A percentile compares a stretch with the other conserved stretches of the same genome.
Conservation (phyloP, 306 rosid genomes). For the Rosa chinensis region DNA sequence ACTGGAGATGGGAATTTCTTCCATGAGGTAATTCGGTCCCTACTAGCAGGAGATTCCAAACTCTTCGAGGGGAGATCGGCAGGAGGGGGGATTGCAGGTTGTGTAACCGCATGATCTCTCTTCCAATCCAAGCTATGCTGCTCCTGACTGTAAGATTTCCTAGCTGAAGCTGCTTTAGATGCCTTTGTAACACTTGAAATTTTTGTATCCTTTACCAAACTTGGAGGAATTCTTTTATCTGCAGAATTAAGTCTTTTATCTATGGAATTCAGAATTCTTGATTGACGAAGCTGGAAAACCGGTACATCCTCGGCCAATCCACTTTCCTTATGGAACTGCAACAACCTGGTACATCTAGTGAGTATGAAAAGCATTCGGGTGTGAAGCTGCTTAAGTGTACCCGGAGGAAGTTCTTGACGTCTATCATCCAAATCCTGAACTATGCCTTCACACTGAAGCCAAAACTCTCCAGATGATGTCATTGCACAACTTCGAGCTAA, state of each 20-base stretch:
- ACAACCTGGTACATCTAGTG: slow-evolving; percentile 91
- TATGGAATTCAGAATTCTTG: slow-evolving; percentile 65
- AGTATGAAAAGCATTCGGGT: slow-evolving; percentile 96
- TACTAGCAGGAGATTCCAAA: slow-evolving; percentile 55
- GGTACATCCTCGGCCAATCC: slow-evolving; percentile 87
- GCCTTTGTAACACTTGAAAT: slow-evolving; percentile 49
- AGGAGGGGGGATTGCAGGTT: slow-evolving; percentile 40
- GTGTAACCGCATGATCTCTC: slow-evolving; percentile 47
- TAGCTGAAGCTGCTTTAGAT: slow-evolving; percentile 54
- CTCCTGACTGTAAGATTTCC: slow-evolving; percentile 93
- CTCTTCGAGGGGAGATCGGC: slow-evolving; percentile 51
- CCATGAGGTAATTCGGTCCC: slow-evolving; percentile 86
- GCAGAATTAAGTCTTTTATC: slow-evolving; percentile 67
- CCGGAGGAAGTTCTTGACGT: slow-evolving; percentile 95
- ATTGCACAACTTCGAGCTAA: slow-evolving; percentile 97
- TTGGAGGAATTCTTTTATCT: slow-evolving; percentile 66
- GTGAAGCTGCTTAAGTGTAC: slow-evolving; percentile 90
- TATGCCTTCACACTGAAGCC: slow-evolving; percentile 98
- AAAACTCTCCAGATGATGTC: slow-evolving; percentile 88
- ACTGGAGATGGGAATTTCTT: slow-evolving; percentile 78
- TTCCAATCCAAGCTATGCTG: slow-evolving; percentile 65
- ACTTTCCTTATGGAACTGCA: slow-evolving; percentile 97
- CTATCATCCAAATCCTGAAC: slow-evolving; percentile 99
- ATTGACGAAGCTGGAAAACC: slow-evolving; percentile 76
- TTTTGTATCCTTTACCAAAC: slow-evolving; percentile 60